Percentiles rank a stretch among this genome's conserved stretches.
Evolutionary conservation across 352 stramenopile species (phyloP).

Genomic region (Globisporangium paroecandrum): DNA sequence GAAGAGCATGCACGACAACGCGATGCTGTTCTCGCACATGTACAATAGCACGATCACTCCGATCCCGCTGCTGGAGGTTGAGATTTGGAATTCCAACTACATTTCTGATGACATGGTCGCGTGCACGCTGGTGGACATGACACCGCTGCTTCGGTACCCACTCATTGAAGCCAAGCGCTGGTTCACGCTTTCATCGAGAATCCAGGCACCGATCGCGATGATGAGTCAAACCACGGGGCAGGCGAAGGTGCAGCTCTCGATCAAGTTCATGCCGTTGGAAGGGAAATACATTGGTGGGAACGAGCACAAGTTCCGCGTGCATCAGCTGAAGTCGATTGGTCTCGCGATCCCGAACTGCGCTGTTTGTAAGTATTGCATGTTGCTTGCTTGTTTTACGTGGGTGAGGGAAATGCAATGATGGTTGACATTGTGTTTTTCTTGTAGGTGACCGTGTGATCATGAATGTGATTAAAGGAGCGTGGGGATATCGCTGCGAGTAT

Average conservation of each 20-base stretch:
- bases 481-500: constrained; percentile 80
- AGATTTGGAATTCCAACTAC: constrained; percentile 87
- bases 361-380: constrained; percentile 50
- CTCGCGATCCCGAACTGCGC: constrained; percentile 74
- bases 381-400: no score
- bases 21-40: constrained; percentile 84
- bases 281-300: constrained; percentile 54
- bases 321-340: constrained; percentile 83
- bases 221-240: constrained; percentile 46
- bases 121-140: constrained; percentile 79
- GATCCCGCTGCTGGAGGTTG: constrained; percentile 77
- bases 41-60: constrained; percentile 88
- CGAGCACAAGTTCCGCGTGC: constrained; percentile 83
- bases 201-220: constrained; percentile 31
- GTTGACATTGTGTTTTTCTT: neutral
- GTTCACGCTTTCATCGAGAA: constrained; percentile 75
- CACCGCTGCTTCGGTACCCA: constrained; percentile 68
- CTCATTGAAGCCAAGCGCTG: constrained; percentile 70
- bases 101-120: constrained; percentile 77
- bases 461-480: constrained; percentile 74
- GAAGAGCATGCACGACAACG: constrained; percentile 69
- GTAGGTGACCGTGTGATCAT: constrained; percentile 79
- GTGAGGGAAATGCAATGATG: neutral
- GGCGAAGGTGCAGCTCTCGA: constrained; percentile 64
- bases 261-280: constrained; percentile 74